A percentile compares a stretch with the other conserved stretches of the same genome.
Evolutionary conservation across 2,329 filamentous ascomycete genomes (phyloP).

Genomic region (Cladophialophora carrionii): DNA sequence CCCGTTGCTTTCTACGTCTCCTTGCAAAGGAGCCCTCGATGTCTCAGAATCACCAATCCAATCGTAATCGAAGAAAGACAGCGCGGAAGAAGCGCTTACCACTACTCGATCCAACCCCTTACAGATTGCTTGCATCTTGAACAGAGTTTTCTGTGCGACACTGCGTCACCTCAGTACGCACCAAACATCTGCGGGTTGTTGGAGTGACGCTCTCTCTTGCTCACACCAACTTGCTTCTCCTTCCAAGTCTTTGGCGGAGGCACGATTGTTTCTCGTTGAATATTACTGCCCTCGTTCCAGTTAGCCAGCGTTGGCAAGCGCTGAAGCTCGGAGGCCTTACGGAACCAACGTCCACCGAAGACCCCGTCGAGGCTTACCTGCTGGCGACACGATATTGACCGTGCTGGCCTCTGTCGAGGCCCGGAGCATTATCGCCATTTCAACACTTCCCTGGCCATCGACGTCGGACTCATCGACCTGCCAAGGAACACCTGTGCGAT

Average conservation of each 20-base stretch:
- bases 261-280: conserved; percentile 15
- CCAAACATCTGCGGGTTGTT: conserved; percentile 28
- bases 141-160: conserved; percentile 28
- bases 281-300: conserved; percentile 3
- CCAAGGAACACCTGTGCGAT: background rate
- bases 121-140: conserved; percentile 28
- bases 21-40: conserved; percentile 32
- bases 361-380: too few relatives aligned
- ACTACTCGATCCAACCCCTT: conserved; percentile 28
- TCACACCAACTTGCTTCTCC: conserved; percentile 22
- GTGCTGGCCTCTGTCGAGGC: background rate
- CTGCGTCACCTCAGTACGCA: conserved; percentile 28
- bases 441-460: background rate
- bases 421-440: background rate
- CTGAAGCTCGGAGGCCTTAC: background rate
- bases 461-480: background rate
- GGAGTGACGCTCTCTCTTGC: conserved; percentile 31
- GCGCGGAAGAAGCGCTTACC: conserved; percentile 35
- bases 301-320: background rate
- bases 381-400: background rate
- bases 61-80: conserved; percentile 29
- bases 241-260: conserved; percentile 17
- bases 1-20: conserved; percentile 19
- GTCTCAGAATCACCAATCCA: conserved; percentile 27
- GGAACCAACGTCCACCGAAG: background rate